phyloP scores from a whole-genome alignment of 1,139 yeast species.

The Groenewaldozyma sp. region DNA sequence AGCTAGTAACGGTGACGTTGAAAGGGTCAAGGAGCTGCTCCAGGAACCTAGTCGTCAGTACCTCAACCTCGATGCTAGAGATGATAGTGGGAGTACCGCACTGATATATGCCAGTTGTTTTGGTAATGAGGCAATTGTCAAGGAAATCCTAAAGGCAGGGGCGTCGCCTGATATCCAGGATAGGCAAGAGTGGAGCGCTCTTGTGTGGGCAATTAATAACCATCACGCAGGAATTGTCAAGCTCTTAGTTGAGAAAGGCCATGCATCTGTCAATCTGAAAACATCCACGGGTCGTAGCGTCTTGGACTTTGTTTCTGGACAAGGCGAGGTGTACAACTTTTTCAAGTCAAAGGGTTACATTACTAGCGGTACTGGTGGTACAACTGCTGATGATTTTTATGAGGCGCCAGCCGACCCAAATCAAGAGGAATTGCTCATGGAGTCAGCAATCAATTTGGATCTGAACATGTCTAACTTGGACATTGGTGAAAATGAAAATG shows the following conservation, averaged over 20 bases:
- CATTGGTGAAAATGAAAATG: conserved; percentile 12
- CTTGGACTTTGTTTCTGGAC: conserved; percentile 27
- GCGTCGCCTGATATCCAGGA: conserved; percentile 34
- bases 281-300: conserved; percentile 32
- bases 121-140: conserved; percentile 33
- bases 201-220: conserved; percentile 40
- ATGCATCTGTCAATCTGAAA: conserved; percentile 24
- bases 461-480: conserved; percentile 25
- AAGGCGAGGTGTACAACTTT: conserved; percentile 26
- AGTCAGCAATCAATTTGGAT: conserved; percentile 22
- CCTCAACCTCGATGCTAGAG: conserved; percentile 29
- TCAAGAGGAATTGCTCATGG: conserved; percentile 7
- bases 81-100: conserved; percentile 33
- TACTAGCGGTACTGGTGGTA: conserved; percentile 9
- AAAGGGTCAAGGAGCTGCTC: conserved; percentile 24
- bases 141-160: conserved; percentile 30
- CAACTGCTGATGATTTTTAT: conserved; percentile 25
- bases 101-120: conserved; percentile 34
- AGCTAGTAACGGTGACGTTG: conserved; percentile 30
- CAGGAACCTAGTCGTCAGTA: conserved; percentile 16
- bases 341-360: conserved; percentile 24
- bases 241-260: conserved; percentile 27
- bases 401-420: conserved; percentile 18
- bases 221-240: conserved; percentile 30
- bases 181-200: conserved; percentile 35